These are phyloP conservation scores for Berkeleyomyces rouxiae DNA, from an alignment of 2,329 filamentous ascomycete species.

Conservation along the genomic window DNA sequence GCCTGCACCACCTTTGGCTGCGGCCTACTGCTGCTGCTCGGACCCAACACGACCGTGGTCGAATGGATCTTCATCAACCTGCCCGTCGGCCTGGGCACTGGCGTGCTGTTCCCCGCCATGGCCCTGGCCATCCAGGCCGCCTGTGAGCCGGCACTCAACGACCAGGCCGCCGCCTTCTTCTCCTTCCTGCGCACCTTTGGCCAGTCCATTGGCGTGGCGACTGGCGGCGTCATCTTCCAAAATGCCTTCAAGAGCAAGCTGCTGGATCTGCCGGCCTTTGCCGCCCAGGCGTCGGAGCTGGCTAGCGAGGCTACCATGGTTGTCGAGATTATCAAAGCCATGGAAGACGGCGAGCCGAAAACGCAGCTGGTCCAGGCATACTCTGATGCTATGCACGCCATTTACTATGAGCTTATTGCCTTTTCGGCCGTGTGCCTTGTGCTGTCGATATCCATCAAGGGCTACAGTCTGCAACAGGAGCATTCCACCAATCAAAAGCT, in stretches of 20 bases:
- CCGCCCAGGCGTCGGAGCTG: constrained; percentile 26
- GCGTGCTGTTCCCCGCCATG: constrained; percentile 49
- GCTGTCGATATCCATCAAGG: constrained; percentile 21
- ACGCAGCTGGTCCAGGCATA: constrained; percentile 21
- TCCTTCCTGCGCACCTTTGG: constrained; percentile 31
- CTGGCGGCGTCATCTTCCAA: constrained; percentile 51
- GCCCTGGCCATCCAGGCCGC: constrained; percentile 47
- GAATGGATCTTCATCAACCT: constrained; percentile 46
- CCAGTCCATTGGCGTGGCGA: constrained; percentile 18
- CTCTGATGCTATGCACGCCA: constrained; percentile 20
- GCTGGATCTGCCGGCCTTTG: constrained; percentile 29
- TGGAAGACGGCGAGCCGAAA: constrained; percentile 23
- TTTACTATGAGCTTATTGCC: constrained; percentile 21
- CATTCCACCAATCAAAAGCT: constrained; percentile 18
- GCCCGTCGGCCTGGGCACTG: constrained; percentile 42
- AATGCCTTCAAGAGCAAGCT: constrained; percentile 41
- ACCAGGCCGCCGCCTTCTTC: constrained; percentile 48
- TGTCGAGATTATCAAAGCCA: constrained; percentile 39
- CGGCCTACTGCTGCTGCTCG: constrained; percentile 36
- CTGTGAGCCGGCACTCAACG: constrained; percentile 26
- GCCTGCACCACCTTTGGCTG: constrained; percentile 37
- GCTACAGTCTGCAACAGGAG: constrained; percentile 20
- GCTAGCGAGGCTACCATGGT: constrained; percentile 41
- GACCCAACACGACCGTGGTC: constrained; percentile 29
- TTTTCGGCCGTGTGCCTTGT: constrained; percentile 19